These are phyloP conservation scores for Blastomyces silverae DNA, from an alignment of 2,329 filamentous ascomycete species.

Conservation along the genomic window DNA sequence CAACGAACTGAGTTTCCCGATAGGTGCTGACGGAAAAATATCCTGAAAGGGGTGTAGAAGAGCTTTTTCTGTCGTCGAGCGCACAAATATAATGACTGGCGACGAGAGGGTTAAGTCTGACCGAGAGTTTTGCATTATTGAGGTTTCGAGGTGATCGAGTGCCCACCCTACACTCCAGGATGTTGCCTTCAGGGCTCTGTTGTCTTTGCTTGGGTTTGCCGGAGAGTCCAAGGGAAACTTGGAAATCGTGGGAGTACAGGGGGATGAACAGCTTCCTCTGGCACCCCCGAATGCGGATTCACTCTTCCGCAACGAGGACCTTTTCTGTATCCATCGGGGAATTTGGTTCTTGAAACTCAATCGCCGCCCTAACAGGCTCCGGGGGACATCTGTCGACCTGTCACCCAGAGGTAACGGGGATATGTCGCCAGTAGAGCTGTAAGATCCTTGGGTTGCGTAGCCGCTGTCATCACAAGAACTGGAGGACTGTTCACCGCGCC, in stretches of 20 bases:
- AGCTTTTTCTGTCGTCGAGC: constrained; percentile 34
- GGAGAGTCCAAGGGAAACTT: background rate
- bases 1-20: constrained; percentile 33
- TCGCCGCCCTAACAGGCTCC: background rate
- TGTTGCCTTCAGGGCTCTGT: constrained; percentile 29
- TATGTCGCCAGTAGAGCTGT: background rate
- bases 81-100: constrained; percentile 36
- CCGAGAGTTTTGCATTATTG: constrained; percentile 33
- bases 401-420: background rate
- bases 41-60: constrained; percentile 33
- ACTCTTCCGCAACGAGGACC: constrained; percentile 19
- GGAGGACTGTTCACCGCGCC: background rate
- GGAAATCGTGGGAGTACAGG: background rate
- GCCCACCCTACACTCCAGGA: constrained; percentile 39
- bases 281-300: constrained; percentile 17
- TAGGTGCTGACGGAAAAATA: constrained; percentile 32
- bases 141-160: constrained; percentile 35
- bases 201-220: constrained; percentile 23
- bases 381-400: background rate
- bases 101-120: constrained; percentile 35
- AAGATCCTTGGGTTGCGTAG: background rate
- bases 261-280: background rate
- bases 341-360: constrained; percentile 2
- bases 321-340: constrained; percentile 13
- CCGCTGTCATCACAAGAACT: constrained; percentile 5